These are phyloP conservation scores for Calonectria hawksworthii DNA, from an alignment of 2,329 filamentous ascomycete species.

Conservation along the genomic window DNA sequence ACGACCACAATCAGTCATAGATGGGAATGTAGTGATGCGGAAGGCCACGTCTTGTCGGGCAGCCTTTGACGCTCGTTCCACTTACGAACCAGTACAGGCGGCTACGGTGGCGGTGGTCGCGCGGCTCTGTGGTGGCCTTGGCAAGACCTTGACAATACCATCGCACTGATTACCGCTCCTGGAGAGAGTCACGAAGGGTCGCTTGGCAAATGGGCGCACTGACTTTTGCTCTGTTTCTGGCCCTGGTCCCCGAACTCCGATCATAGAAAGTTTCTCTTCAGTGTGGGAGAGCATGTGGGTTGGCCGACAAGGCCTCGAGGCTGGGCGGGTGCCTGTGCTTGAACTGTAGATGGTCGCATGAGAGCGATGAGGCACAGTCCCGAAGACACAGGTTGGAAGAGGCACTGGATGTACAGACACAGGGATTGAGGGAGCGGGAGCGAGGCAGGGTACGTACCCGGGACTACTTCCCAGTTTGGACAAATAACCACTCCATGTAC, in stretches of 20 bases:
- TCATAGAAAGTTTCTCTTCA: neutral
- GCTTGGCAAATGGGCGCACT: conserved; percentile 32
- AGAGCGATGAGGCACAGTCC: conserved; percentile 31
- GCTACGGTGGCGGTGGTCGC: conserved; percentile 40
- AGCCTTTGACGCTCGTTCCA: conserved; percentile 18
- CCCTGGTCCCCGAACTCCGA: neutral
- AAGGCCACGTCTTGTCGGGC: conserved; percentile 2
- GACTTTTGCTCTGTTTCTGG: neutral
- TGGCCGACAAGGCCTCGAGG: conserved; percentile 6
- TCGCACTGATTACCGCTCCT: conserved; percentile 46
- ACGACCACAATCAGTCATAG: neutral
- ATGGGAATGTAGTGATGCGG: neutral
- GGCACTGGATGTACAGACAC: conserved; percentile 7
- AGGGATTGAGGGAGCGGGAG: neutral
- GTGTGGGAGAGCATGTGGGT: neutral
- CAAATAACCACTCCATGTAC: conserved; percentile 28
- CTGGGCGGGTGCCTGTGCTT: conserved; percentile 10
- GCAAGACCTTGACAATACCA: conserved; percentile 23
- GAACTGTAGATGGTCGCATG: conserved; percentile 18
- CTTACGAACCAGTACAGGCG: conserved; percentile 19
- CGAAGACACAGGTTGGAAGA: conserved; percentile 24
- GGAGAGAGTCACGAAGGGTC: conserved; percentile 25
- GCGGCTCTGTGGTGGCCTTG: conserved; percentile 24
- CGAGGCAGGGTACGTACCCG: conserved; percentile 17
- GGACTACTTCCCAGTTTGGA: conserved; percentile 24